phyloP scores from a whole-genome alignment of 1,284 basidiomycete species.

The Ganoderma meredithae region DNA sequence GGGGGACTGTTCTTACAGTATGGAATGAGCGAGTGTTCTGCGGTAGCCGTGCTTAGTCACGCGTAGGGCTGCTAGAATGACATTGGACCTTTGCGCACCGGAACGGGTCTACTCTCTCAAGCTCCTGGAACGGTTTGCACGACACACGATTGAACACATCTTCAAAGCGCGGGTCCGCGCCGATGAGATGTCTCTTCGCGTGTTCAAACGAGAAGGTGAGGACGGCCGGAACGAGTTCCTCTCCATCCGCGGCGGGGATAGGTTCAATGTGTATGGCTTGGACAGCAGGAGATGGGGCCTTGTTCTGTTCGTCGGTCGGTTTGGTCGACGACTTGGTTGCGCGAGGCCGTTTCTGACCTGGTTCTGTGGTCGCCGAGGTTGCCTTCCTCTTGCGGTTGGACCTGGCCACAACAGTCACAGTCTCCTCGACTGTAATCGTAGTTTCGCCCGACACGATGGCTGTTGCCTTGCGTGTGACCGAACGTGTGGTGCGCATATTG shows the following conservation, averaged over 20 bases:
- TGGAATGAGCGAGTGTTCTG: constrained; percentile 60
- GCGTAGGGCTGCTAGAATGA: not conserved
- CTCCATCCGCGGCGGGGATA: constrained; percentile 21
- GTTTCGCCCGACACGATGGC: constrained; percentile 11
- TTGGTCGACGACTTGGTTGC: constrained; percentile 18
- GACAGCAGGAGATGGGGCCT: constrained; percentile 4
- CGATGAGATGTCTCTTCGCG: constrained; percentile 76
- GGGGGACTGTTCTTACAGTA: constrained; percentile 49
- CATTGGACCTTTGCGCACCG: constrained; percentile 48
- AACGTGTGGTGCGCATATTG: constrained; percentile 51
- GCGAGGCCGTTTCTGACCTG: constrained; percentile 24
- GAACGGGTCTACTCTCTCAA: constrained; percentile 80
- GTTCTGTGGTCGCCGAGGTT: constrained; percentile 12
- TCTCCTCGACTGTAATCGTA: constrained; percentile 8
- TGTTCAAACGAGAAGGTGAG: constrained; percentile 80
- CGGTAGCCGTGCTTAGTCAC: not conserved
- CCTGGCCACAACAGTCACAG: constrained; percentile 11
- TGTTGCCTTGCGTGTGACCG: constrained; percentile 40
- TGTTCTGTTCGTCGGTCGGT: constrained; percentile 9
- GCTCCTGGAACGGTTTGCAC: constrained; percentile 79
- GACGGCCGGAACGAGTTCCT: constrained; percentile 60
- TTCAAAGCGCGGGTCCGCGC: constrained; percentile 75
- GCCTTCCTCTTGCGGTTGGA: constrained; percentile 36
- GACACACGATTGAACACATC: constrained; percentile 68
- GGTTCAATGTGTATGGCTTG: constrained; percentile 12